Evolutionary conservation across 23 red algal genomes (phyloP), one percentile per base, ranked within the genome.

Genomic region (Gracilariopsis chorda): DNA sequence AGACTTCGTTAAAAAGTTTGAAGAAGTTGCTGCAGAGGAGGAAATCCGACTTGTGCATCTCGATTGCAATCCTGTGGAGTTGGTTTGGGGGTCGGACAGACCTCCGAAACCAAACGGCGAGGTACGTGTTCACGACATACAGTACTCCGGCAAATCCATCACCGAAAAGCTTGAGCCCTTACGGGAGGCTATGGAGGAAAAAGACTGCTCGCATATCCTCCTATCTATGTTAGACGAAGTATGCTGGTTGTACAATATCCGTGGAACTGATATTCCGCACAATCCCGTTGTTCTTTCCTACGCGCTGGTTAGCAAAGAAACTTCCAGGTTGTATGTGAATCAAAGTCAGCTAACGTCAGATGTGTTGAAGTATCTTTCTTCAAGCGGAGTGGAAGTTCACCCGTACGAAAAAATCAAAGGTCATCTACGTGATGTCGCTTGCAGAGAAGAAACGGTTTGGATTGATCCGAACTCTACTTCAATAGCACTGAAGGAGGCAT

Each of bases 191-290:
- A 98, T 98, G 92, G 8, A n/a, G 11, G 57, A 80, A 1, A 57
- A 79, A 8, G 55, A 59, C 23, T 65, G 40, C 25, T 71, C 88
- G n/a, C 63, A 86, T 27, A 39, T 95, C 10, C 56, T 95, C 46
- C 63, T 98, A 29, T 90, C 88, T 7, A 91, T 92, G 90, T 78
- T 98, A 44, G 96, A 98, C 61, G 96, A 98, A 21, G 86, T 95
- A 8, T 90, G 81, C 7, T 98, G 96, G 96, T 60, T 98, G 47
- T 82, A 93, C 51, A 98, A 98, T 59, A 81, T 98, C 13, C 49
- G 96, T 56, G 96, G 96, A 19, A 80, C 48, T 36, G 96, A 98
- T 90, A 88, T 98, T 59, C 96, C 96, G 12, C 90, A 98, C 48
- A 88, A 80, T 51, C 96, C 96, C 14, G 90, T 95, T 34, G 91